Base-by-base conservation (phyloP, 768 basidiomycete genomes). In the Crassisporium funariophilum region DNA sequence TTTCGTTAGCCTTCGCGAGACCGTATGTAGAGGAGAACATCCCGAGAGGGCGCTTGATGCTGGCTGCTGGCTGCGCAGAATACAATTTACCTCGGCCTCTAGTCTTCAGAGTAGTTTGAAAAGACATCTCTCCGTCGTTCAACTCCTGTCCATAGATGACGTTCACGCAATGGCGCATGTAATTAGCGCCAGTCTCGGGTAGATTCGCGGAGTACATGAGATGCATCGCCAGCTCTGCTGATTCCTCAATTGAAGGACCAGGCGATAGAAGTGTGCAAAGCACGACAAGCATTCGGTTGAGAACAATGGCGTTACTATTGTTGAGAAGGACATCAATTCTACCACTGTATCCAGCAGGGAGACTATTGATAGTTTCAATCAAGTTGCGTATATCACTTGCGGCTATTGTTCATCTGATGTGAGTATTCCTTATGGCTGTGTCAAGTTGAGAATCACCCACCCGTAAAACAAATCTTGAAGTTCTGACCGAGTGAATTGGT, bases 171-270 rank as follows among this genome's bases (percentile, higher is more conserved):
- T 61, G 62, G 20, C 61, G 59, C 35, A 72, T 44, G 41, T 74
- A 72, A 2, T 66, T 60, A 10, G 68, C 67, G 15, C 61, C 60
- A 5, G 64, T 61, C 8, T 63, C 60, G 0, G 70, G 57, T n/a
- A 76, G 56, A 17, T 58, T 59, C 29, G 68, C 57, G 1, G 74
- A 74, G 52, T 73, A 76, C 69, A 74, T 73, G 19, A 74, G 55
- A 49, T 74, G 74, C 6, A 61, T 55, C 0, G 68, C 68, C 8
- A 76, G 58, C 53, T 74, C 73, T 9, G 70, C 72, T 4, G 69
- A 67, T 60, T 74, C 70, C 13, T 73, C 71, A 27, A 69, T 57
- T 6, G 71, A 67, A 7, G 69, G 69, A 6, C 69, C 71, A 2
- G 71, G 58, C 11, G 58, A 61, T n/a, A 72, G 65, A 9, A 75